These are phyloP conservation scores for Mycena crocata DNA, from an alignment of 768 basidiomycete genomes.

Conservation along the genomic window DNA sequence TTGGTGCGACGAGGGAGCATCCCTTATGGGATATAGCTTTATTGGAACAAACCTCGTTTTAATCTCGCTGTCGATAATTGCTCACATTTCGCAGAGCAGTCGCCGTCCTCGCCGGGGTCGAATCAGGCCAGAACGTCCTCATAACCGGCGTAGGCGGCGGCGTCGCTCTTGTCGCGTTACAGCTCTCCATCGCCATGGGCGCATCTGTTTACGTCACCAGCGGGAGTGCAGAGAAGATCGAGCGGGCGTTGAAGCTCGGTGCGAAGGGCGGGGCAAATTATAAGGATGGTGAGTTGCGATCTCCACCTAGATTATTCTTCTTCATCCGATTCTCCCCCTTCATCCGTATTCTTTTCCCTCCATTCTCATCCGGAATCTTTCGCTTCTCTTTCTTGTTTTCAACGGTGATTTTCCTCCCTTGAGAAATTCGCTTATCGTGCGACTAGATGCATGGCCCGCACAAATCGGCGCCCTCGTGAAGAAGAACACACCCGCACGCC, in stretches of 20 bases:
- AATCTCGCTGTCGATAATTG: too few relatives aligned
- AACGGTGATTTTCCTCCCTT: too few relatives aligned
- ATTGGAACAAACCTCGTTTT: too few relatives aligned
- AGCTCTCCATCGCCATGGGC: slow-evolving; percentile 79
- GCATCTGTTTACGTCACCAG: slow-evolving; percentile 89
- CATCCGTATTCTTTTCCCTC: not conserved
- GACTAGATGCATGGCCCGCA: slow-evolving; percentile 60
- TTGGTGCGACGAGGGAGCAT: too few relatives aligned
- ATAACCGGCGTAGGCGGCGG: slow-evolving; percentile 89
- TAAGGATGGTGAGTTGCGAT: too few relatives aligned
- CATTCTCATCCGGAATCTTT: not conserved
- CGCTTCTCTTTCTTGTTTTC: too few relatives aligned
- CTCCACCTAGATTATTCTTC: too few relatives aligned
- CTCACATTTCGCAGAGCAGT: not conserved
- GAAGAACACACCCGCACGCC: slow-evolving; percentile 41
- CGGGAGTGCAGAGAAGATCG: slow-evolving; percentile 74
- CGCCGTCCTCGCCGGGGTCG: slow-evolving; percentile 56
- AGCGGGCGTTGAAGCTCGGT: slow-evolving; percentile 72
- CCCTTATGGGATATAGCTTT: too few relatives aligned
- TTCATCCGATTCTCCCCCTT: slow-evolving; percentile 45
- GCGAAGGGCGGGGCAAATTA: slow-evolving; percentile 85
- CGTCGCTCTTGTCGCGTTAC: slow-evolving; percentile 81
- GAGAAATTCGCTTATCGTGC: not conserved
- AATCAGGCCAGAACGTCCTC: slow-evolving; percentile 76
- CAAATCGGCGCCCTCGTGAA: slow-evolving; percentile 58